A percentile compares a stretch with the other conserved stretches of the same genome.
Evolutionary conservation across 2,329 filamentous ascomycete species (phyloP).

Genomic region (Graphiopsis chlorocephala): DNA sequence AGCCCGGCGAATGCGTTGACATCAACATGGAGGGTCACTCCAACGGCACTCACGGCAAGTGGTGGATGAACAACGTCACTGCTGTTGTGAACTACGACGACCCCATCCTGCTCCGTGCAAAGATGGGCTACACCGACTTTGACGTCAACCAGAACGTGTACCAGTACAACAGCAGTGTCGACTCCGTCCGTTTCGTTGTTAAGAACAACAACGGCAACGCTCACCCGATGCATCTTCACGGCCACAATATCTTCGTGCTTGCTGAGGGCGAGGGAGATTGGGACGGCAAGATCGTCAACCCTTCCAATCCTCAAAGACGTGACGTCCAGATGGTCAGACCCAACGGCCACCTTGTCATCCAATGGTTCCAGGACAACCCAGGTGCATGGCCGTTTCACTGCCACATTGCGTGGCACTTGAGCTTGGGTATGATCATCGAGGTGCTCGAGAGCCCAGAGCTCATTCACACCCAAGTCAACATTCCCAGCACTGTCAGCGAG

Average conservation of each 20-base stretch:
- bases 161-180: slow-evolving; percentile 27
- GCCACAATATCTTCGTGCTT: slow-evolving; percentile 48
- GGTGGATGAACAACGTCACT: slow-evolving; percentile 50
- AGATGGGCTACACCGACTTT: slow-evolving; percentile 34
- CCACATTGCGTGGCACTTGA: slow-evolving; percentile 30
- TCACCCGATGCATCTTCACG: slow-evolving; percentile 46
- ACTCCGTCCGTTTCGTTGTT: slow-evolving; percentile 28
- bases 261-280: slow-evolving; percentile 41
- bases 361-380: slow-evolving; percentile 37
- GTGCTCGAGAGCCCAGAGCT: slow-evolving; percentile 40
- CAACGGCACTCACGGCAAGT: slow-evolving; percentile 41
- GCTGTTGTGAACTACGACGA: slow-evolving; percentile 58
- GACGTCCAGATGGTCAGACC: slow-evolving; percentile 34
- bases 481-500: slow-evolving; percentile 51
- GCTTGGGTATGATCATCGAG: slow-evolving; percentile 26
- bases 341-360: slow-evolving; percentile 34
- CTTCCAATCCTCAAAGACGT: slow-evolving; percentile 39
- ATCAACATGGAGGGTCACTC: slow-evolving; percentile 12
- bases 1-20: slow-evolving; percentile 11
- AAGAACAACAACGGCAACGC: slow-evolving; percentile 32
- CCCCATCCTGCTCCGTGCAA: slow-evolving; percentile 55
- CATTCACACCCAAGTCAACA: slow-evolving; percentile 37
- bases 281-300: slow-evolving; percentile 37
- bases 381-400: slow-evolving; percentile 34
- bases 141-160: slow-evolving; percentile 45